Evolutionary conservation across 1,139 yeast genomes (phyloP), one percentile per base, ranked within the genome.

Genomic region (Wickerhamomyces sp.): DNA sequence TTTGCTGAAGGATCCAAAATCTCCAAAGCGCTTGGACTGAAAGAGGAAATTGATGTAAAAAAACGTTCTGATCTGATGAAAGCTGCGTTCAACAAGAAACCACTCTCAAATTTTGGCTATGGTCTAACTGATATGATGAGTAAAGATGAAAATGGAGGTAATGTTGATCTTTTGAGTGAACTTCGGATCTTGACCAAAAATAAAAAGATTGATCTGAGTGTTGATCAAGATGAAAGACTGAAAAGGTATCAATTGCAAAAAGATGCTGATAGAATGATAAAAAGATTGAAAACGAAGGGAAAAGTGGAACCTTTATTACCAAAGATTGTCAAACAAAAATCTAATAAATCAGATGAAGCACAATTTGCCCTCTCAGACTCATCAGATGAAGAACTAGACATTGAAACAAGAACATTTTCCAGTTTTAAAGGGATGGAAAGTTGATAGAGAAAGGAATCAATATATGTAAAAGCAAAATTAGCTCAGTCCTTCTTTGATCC

Each of bases 21-120:
- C 33, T 30, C 35, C 30, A 41, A 29, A 17, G 22, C 20, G 18
- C 18, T 23, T 8, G 23, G 25, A 52, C 47, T 12, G 48, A 40
- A 28, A 55, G 47, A 42, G 15, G 38, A 36, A 16, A 22, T 39
- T 5, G 32, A 48, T 2, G 23, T 39, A 5, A 45, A 33, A 21
- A 39, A 47, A 26, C 49, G 55, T 41, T 40, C 54, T 42, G 42
- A 42, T 19, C 42, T 58, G 26, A 47, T 62, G 16, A 52, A 53
- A 31, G 53, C 55, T 11, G 68, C 70, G 5, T 61, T 68, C 37
- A 58, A 66, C 13, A 55, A 59, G 32, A 59, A 62, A 6, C 57
- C 68, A 38, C 50, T 73, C 17, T 58, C 60, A 16, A 57, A 60
- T 22, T 56, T 73, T 25, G 80, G 81, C 2, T 73, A 68, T 48